Evolutionary conservation across 495 filamentous ascomycete genomes (phyloP), one percentile per base, ranked within the genome.

Genomic region (Chaetomium fimeti): DNA sequence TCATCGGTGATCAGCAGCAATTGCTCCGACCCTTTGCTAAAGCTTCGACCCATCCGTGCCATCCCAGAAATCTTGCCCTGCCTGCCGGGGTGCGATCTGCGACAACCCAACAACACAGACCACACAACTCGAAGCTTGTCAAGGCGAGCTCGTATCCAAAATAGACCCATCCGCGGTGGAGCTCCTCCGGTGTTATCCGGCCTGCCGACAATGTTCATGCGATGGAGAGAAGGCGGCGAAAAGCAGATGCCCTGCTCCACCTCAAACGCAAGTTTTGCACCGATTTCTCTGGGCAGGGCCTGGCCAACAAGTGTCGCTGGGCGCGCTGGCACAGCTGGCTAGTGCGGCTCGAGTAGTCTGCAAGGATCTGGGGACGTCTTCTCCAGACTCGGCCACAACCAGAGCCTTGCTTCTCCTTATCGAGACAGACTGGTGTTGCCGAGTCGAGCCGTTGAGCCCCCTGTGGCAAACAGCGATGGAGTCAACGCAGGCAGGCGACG

Each of bases 141-240:
- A 22, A 32, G 13, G 16, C 55, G 22, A 29, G 25, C 60, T 62
- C 60, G 60, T 62, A 62, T 62, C 48, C 32, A 52, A 12, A 5
- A n/a, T 18, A 15, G 57, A 2, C 22, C 60, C 38, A 42, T 54
- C 60, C 2, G 22, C 16, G 8, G 29, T 40, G 29, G 59, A 8
- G 12, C 59, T 15, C 16, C 49, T 25, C 18, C 20, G 16, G 48
- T 7, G 27, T 29, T 12, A 36, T 24, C 28, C 43, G 32, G 3
- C 15, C 48, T 27, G 4, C 47, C 59, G 49, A 45, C 43, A 22
- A 11, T 18, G 27, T 15, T 40, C 24, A 62, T 45, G 49, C 49
- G 49, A 43, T 54, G 49, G 49, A 29, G 60, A 29, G 5, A 8
- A 20, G 8, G 60, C 32, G 60, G 59, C 59, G 59, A 61, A 62